Conservation (phyloP, 768 basidiomycete genomes). For the Tylopilus sp. region DNA sequence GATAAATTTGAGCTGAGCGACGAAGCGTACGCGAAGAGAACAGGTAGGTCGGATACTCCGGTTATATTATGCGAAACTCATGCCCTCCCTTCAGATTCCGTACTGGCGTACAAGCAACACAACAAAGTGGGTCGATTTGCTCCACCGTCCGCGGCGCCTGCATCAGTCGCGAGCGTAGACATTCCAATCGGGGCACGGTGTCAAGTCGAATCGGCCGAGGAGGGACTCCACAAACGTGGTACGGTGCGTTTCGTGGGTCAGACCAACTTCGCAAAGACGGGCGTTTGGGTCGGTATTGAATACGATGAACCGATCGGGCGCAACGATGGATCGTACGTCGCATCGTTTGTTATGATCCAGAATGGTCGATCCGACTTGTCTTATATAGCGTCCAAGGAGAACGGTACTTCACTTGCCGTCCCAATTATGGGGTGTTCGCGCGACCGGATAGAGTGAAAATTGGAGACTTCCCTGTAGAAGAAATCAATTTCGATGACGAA, state of each 20-base stretch:
- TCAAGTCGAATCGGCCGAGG: constrained; percentile 71
- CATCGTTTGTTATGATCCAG: neutral
- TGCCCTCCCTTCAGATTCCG: constrained; percentile 58
- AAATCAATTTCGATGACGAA: constrained; percentile 72
- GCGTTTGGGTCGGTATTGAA: constrained; percentile 88
- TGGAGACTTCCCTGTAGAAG: constrained; percentile 86
- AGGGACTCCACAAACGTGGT: constrained; percentile 74
- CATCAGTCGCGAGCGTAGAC: constrained; percentile 34
- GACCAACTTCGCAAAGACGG: constrained; percentile 65
- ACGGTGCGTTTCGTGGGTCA: constrained; percentile 81
- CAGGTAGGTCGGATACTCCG: constrained; percentile 63
- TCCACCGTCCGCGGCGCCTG: constrained; percentile 39
- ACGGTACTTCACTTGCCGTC: constrained; percentile 78
- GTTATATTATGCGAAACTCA: neutral
- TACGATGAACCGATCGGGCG: constrained; percentile 96
- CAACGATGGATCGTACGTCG: constrained; percentile 88
- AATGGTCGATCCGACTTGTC: neutral
- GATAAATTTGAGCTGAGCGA: constrained; percentile 90
- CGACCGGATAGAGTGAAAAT: constrained; percentile 75
- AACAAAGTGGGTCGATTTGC: constrained; percentile 90
- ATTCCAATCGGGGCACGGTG: constrained; percentile 75
- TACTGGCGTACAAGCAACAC: constrained; percentile 83
- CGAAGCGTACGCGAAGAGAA: constrained; percentile 74
- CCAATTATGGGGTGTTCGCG: constrained; percentile 83
- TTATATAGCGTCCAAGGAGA: constrained; percentile 71